Conservation (phyloP, 306 rosid genomes). For the Erythrophleum fordii region DNA sequence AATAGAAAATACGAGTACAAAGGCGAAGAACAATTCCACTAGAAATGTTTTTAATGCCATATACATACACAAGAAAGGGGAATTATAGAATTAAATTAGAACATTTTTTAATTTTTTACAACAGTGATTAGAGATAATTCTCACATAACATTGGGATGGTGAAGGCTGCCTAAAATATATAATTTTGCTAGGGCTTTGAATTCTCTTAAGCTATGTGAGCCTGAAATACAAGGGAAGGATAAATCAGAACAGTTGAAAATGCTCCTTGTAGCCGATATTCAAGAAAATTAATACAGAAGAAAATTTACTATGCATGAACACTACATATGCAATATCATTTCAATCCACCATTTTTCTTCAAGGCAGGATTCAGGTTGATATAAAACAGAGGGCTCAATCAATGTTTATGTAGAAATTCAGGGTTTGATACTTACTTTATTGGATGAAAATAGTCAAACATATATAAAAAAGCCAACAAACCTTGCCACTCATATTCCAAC, state of each 20-base stretch:
- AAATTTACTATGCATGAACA: neutral
- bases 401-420: neutral
- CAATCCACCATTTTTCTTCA: neutral
- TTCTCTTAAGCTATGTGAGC: neutral
- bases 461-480: too few species aligned
- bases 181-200: neutral
- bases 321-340: neutral
- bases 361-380: constrained; percentile 3
- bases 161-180: neutral
- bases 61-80: neutral
- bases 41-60: neutral
- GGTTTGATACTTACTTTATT: neutral
- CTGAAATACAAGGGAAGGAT: neutral
- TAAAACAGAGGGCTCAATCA: constrained; percentile 4
- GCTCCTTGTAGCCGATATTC: neutral
- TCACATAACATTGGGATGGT: too few species aligned
- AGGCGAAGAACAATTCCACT: neutral
- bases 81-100: neutral
- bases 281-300: neutral
- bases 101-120: neutral
- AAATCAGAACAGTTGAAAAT: neutral
- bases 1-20: neutral
- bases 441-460: too few species aligned
- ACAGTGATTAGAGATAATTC: neutral
- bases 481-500: too few species aligned